Percentiles rank a stretch among this genome's conserved stretches.
phyloP scores from a whole-genome alignment of 1,139 yeast species.

The Diutina rugosa region DNA sequence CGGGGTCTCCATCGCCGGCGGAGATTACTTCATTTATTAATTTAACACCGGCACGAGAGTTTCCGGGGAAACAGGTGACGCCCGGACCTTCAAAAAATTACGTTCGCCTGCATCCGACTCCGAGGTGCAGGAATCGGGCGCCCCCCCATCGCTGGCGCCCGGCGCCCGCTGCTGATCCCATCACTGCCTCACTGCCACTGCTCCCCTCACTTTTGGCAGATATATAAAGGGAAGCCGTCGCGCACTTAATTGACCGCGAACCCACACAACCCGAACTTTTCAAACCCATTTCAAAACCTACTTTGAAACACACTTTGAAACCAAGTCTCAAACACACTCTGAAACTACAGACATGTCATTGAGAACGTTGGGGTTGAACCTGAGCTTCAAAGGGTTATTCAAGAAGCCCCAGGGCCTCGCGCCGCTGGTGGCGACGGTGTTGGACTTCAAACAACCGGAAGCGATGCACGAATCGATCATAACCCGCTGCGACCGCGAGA shows the following conservation, averaged over 20 bases:
- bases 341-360: conserved; percentile 18
- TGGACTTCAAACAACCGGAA: neutral
- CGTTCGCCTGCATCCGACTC: neutral
- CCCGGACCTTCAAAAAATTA: neutral
- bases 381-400: conserved; percentile 24
- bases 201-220: too few relatives aligned
- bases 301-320: neutral
- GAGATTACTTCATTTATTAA: too few relatives aligned
- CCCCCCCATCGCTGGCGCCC: neutral
- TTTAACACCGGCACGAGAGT: too few relatives aligned
- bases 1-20: too few relatives aligned
- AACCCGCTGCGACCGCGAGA: conserved; percentile 57
- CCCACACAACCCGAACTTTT: too few relatives aligned
- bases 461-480: conserved; percentile 27
- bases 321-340: neutral
- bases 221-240: too few relatives aligned
- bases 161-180: neutral
- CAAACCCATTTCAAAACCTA: neutral
- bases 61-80: neutral
- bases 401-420: conserved; percentile 18
- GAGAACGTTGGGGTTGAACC: conserved; percentile 29
- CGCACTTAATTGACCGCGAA: too few relatives aligned
- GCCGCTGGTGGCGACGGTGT: conserved; percentile 24
- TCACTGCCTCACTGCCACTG: neutral
- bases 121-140: neutral